A percentile compares a stretch with the other conserved stretches of the same genome.
phyloP scores from a whole-genome alignment of 148 eudicot species.

The Chenopodium album region DNA sequence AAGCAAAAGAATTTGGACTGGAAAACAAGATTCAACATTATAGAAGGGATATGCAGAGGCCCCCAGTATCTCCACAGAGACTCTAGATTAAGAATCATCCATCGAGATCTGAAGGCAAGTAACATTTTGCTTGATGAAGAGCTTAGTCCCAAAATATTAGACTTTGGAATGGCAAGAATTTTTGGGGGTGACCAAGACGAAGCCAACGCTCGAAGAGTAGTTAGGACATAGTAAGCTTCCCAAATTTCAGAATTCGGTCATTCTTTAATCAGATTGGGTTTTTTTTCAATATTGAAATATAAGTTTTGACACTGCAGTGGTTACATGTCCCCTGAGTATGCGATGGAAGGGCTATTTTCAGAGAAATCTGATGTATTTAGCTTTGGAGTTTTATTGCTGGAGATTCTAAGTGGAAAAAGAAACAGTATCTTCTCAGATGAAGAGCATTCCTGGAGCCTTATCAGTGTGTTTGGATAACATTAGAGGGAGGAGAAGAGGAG shows the following conservation, averaged over 20 bases:
- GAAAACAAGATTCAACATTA: conserved; percentile 50
- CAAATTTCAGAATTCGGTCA: background rate
- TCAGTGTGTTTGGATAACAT: no score
- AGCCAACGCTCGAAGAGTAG: conserved; percentile 46
- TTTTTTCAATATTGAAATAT: background rate
- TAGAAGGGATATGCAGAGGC: conserved; percentile 56
- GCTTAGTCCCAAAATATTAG: conserved; percentile 55
- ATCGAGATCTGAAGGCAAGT: conserved; percentile 55
- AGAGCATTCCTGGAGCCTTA: conserved; percentile 26
- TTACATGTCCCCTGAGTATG: conserved; percentile 28
- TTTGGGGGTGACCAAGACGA: conserved; percentile 42
- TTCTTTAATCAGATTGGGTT: background rate
- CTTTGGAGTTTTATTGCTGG: conserved; percentile 38
- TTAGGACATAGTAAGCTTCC: conserved; percentile 60
- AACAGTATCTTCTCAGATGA: conserved; percentile 25
- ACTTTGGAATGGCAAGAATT: conserved; percentile 65
- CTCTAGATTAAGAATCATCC: conserved; percentile 55
- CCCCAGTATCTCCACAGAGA: conserved; percentile 59
- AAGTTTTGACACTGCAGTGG: background rate
- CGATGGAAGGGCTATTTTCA: conserved; percentile 34
- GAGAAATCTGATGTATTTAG: conserved; percentile 40
- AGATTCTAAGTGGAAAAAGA: conserved; percentile 31
- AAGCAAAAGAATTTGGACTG: conserved; percentile 36
- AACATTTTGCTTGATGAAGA: conserved; percentile 52
- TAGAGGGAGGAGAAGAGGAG: no score